phyloP scores from a whole-genome alignment of 1,284 basidiomycete species.

The Polyporus tsugae region DNA sequence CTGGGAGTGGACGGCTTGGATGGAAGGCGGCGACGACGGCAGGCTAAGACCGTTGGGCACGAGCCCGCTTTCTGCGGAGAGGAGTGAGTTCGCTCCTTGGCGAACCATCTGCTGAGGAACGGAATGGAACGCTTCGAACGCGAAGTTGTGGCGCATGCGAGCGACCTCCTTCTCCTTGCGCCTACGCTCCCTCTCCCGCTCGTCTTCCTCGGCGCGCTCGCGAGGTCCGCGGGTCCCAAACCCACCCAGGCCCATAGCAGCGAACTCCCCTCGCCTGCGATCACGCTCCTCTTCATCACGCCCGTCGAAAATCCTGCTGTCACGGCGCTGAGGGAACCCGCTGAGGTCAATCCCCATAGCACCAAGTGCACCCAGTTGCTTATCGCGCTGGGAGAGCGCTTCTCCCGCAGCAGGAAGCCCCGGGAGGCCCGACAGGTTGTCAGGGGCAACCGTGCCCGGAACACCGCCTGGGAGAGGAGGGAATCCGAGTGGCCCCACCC shows the following conservation, averaged over 20 bases:
- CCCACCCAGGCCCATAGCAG: slow-evolving; percentile 49
- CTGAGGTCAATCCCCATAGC: slow-evolving; percentile 53
- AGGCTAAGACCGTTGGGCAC: slow-evolving; percentile 23
- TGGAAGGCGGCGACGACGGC: slow-evolving; percentile 31
- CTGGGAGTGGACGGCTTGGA: slow-evolving; percentile 34
- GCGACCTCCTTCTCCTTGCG: slow-evolving; percentile 51
- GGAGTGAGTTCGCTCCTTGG: slow-evolving; percentile 45
- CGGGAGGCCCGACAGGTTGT: slow-evolving; percentile 42
- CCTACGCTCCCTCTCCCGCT: slow-evolving; percentile 60
- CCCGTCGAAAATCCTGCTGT: slow-evolving; percentile 39
- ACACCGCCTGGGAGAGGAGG: slow-evolving; percentile 45
- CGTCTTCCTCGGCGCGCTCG: slow-evolving; percentile 72
- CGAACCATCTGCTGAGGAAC: slow-evolving; percentile 55
- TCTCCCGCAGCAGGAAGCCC: slow-evolving; percentile 46
- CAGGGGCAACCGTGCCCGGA: slow-evolving; percentile 43
- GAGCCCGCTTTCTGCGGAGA: slow-evolving; percentile 44
- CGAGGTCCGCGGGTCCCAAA: slow-evolving; percentile 59
- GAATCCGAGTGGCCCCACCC: slow-evolving; percentile 54
- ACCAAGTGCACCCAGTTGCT: slow-evolving; percentile 55
- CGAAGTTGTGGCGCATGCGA: slow-evolving; percentile 52
- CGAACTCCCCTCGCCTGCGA: slow-evolving; percentile 45
- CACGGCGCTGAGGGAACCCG: slow-evolving; percentile 45
- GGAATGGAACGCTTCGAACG: slow-evolving; percentile 82
- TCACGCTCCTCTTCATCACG: slow-evolving; percentile 53
- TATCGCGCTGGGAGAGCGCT: slow-evolving; percentile 54